A percentile compares a stretch with the other conserved stretches of the same genome.
phyloP scores from a whole-genome alignment of 257 asterid genomes.

The Agastache rugosa region DNA sequence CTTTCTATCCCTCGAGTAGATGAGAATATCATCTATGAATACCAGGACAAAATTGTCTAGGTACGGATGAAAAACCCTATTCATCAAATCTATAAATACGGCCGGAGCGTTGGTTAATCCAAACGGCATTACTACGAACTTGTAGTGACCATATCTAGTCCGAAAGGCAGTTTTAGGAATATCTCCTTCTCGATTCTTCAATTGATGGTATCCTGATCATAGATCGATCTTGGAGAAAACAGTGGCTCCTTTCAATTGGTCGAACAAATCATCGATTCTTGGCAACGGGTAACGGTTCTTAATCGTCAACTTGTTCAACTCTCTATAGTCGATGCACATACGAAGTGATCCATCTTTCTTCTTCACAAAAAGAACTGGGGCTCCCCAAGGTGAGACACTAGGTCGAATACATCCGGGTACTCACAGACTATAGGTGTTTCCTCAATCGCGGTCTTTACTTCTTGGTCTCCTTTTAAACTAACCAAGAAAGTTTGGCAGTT shows the following conservation, averaged over 20 bases:
- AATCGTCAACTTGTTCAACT: no score
- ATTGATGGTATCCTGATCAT: background rate
- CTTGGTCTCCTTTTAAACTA: no score
- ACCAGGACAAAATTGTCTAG: background rate
- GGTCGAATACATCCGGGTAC: no score
- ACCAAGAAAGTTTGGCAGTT: no score
- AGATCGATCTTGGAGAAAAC: background rate
- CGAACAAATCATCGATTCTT: background rate
- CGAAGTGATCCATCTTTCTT: no score
- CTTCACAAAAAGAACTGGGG: no score
- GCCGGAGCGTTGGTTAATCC: background rate
- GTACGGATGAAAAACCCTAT: background rate
- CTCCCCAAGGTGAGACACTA: no score
- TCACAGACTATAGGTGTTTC: no score
- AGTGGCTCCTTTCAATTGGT: background rate
- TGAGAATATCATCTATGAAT: background rate
- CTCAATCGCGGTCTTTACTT: no score
- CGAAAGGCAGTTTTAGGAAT: background rate
- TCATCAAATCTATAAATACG: background rate
- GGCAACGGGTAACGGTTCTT: background rate
- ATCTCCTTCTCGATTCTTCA: background rate
- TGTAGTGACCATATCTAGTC: background rate
- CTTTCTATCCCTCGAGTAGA: background rate
- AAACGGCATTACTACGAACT: background rate
- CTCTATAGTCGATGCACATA: no score